phyloP scores from a whole-genome alignment of 495 filamentous ascomycete genomes.

The Lophium mytilinum region DNA sequence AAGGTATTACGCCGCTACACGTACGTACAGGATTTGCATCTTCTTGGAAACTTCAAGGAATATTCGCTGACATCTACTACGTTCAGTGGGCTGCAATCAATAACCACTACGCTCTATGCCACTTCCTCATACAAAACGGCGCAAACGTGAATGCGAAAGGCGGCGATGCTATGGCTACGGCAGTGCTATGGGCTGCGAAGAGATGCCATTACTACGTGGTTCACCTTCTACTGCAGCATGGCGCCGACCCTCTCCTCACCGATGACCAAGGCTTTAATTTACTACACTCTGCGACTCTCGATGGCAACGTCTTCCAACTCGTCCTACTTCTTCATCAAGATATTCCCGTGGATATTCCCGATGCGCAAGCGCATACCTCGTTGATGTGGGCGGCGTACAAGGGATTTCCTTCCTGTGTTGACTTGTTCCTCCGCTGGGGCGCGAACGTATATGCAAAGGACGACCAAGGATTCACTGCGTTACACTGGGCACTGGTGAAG shows the following conservation, averaged over 20 bases:
- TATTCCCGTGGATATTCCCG: slow-evolving; percentile 82
- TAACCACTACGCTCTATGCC: slow-evolving; percentile 93
- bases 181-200: slow-evolving; percentile 94
- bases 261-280: slow-evolving; percentile 96
- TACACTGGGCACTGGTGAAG: slow-evolving; percentile 96
- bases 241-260: slow-evolving; percentile 79
- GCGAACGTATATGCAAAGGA: slow-evolving; percentile 86
- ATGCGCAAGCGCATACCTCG: slow-evolving; percentile 81
- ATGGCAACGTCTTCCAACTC: slow-evolving; percentile 92
- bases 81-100: slow-evolving; percentile 97
- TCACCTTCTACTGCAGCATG: slow-evolving; percentile 71
- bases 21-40: slow-evolving; percentile 43
- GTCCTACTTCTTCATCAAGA: slow-evolving; percentile 82
- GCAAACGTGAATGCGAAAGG: slow-evolving; percentile 92
- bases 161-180: slow-evolving; percentile 86
- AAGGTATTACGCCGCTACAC: slow-evolving; percentile 92
- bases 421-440: slow-evolving; percentile 89
- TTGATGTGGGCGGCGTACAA: slow-evolving; percentile 99
- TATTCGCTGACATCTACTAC: background rate
- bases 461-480: slow-evolving; percentile 81
- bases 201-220: slow-evolving; percentile 83
- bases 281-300: slow-evolving; percentile 91
- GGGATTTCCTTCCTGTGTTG: slow-evolving; percentile 82
- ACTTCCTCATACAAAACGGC: slow-evolving; percentile 81
- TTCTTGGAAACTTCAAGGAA: background rate